These are phyloP conservation scores for Medicago lupulina DNA, from an alignment of 306 rosid species.

Conservation along the genomic window DNA sequence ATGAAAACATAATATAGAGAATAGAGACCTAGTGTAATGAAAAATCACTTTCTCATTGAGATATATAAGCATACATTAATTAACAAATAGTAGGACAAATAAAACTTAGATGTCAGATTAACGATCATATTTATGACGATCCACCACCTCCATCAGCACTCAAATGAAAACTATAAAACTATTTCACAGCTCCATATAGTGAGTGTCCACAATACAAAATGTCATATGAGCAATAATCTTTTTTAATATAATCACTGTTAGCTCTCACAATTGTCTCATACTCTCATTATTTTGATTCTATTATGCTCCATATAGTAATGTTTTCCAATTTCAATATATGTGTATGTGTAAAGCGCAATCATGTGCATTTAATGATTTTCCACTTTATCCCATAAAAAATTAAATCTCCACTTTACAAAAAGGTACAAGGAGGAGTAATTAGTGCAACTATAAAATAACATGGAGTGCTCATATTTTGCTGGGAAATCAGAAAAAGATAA, in stretches of 20 bases:
- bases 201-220: neutral
- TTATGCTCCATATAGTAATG: conserved; percentile 13
- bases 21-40: too few relatives aligned
- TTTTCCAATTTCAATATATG: conserved; percentile 8
- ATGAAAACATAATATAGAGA: too few relatives aligned
- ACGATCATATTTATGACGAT: too few relatives aligned
- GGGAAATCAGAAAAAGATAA: conserved; percentile 46
- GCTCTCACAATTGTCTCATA: conserved; percentile 32
- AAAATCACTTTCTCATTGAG: too few relatives aligned
- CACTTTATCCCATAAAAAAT: conserved; percentile 28
- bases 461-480: conserved; percentile 34
- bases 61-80: too few relatives aligned
- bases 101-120: too few relatives aligned
- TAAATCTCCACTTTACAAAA: conserved; percentile 40
- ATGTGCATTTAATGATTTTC: conserved; percentile 36
- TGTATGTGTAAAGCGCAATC: conserved; percentile 33
- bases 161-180: neutral
- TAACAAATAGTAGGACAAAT: too few relatives aligned
- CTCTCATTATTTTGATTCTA: conserved; percentile 27
- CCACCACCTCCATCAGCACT: neutral
- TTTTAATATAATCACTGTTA: neutral
- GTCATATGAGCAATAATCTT: neutral
- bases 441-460: conserved; percentile 36
- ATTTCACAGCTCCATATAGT: neutral
- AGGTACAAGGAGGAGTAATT: conserved; percentile 28